Evolutionary conservation across 371 early-diverging fungal genomes (phyloP), one percentile per base, ranked within the genome.

Genomic region (Fennellomyces sp.): DNA sequence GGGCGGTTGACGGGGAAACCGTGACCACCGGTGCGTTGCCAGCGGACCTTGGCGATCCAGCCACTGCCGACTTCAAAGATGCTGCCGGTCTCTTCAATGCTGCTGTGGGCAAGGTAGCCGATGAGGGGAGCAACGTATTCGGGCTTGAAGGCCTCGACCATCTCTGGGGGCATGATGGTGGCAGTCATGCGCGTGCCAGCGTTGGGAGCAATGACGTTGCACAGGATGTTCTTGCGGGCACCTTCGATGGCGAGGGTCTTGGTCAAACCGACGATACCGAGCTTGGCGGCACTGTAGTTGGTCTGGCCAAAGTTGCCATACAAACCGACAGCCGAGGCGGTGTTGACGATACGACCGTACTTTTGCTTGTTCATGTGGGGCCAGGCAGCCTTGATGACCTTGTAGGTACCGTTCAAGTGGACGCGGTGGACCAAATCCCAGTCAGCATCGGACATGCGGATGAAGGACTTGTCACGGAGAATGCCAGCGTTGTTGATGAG

Each of bases 291-390:
- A 58, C 84, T 83, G 83, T 98, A 98, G 88, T 98, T 97, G 57
- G 96, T 91, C 76, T 97, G 97, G 49, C 99, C 99, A 88, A 97
- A 98, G 92, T 98, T 99, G 66, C 98, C 98, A 75, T 98, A 97
- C 47, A 98, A 83, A 65, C 98, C 99, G 41, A 97, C 98, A 38
- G 97, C 93, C 25, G 97, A 97, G 27, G 94, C 88, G 50, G 92
- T 91, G 70, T 91, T 91, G 73, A 91, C 86, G 69, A 91, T 87
- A 36, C 95, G 86, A 42, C 99, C 98, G 65, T 86, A 95, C 68
- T 94, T 93, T 70, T 98, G 98, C 85, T 95, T 93, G 61, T 87
- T 86, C 84, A 99, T 91, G 72, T 90, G 76, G 29, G 92, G 91
- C 99, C 99, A 99, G 11, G 97, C 98, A 55, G 99, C 98, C 84